These are phyloP conservation scores for Cunninghamia lanceolata DNA, from an alignment of 75 land plant genomes.

Conservation along the genomic window DNA sequence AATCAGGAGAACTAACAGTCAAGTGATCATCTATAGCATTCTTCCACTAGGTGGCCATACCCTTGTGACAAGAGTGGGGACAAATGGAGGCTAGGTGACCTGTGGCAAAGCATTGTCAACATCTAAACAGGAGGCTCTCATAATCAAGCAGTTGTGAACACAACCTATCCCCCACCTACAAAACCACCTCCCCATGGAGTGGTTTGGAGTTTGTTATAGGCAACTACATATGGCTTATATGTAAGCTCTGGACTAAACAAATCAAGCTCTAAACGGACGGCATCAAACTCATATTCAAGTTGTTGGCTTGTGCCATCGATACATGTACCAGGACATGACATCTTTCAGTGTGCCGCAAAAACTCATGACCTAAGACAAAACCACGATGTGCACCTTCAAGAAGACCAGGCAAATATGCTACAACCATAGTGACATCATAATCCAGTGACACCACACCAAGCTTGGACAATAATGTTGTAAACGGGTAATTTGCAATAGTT, in stretches of 20 bases:
- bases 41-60: too few species aligned
- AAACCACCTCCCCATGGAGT: too few species aligned
- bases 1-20: too few species aligned
- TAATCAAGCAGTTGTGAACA: too few species aligned
- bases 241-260: constrained; percentile 75
- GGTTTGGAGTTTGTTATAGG: constrained; percentile 89
- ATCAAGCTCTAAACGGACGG: constrained; percentile 84
- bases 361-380: constrained; percentile 93
- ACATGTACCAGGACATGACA: constrained; percentile 91
- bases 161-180: too few species aligned
- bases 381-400: constrained; percentile 97
- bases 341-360: constrained; percentile 89
- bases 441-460: constrained; percentile 87
- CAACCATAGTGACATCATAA: constrained; percentile 84
- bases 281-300: constrained; percentile 89
- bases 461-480: constrained; percentile 91
- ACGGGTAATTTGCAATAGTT: constrained; percentile 85
- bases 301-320: constrained; percentile 82
- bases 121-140: too few species aligned
- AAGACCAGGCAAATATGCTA: constrained; percentile 90
- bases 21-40: too few species aligned
- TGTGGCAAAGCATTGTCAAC: too few species aligned
- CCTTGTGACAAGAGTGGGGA: too few species aligned
- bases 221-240: constrained; percentile 77
- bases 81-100: too few species aligned